Evolutionary conservation across 2,329 filamentous ascomycete species (phyloP), one percentile per base, ranked within the genome.

Genomic region (Leptoxyphium fumago): DNA sequence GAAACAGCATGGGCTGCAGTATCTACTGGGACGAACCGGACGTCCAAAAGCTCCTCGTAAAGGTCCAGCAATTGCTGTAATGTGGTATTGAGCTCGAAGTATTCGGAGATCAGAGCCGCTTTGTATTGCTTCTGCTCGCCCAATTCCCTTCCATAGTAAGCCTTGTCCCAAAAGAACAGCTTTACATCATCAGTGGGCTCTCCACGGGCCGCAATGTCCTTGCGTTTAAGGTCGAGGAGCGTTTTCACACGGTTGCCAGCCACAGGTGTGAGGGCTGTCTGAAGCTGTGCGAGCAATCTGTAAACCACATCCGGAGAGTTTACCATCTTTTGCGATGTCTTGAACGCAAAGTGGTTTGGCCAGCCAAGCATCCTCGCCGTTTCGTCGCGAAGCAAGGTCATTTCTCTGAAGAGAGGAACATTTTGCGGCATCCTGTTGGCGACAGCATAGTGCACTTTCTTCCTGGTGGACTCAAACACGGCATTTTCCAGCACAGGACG

Each of bases 1-100:
- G 78, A 79, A 44, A 82, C 59, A 32, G 67, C 67, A 38, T 73
- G 70, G 29, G 32, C 32, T 36, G 15, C 9, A 4, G 9, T 9
- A 36, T 36, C 15, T 15, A 36, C 32, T 36, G 3, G 56, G 59
- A n/a, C 59, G 56, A 1, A 58, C 57, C 32, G 11, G 32, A 36
- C 32, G 32, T 9, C 32, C 3, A 36, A 36, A 13, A 36, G 32
- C 3, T 30, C 7, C 34, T 29, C 9, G 28, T 44, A 44, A 11
- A 44, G 21, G n/a, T 44, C 42, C 6, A 40, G 36, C 34, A 44
- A 21, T 34, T 44, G 40, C 26, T 30, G 36, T 26, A 44, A 34
- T 2, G 42, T 44, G 13, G 42, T 44, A 15, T 30, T 18, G 10
- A 44, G 36, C 18, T 44, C 42, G 36, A 44, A 44, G 17, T 44